Conservation (phyloP, 805 yeast genomes). For the Starmerella apicola region DNA sequence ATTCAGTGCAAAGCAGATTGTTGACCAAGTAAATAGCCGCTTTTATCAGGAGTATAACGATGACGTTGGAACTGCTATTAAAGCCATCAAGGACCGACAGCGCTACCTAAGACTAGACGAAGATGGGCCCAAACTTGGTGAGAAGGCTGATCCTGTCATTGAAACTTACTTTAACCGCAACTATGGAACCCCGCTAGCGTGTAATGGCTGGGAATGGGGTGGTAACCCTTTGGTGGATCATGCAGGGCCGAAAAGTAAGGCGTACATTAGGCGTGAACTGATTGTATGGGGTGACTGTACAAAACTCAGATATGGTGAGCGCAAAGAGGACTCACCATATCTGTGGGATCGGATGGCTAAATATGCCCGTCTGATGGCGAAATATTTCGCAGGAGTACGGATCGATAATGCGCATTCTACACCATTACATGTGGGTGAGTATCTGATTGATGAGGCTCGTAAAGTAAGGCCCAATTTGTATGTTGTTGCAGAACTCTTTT, state of each 20-base stretch:
- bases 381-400: slow-evolving; percentile 71
- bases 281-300: slow-evolving; percentile 98
- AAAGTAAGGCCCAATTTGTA: slow-evolving; percentile 71
- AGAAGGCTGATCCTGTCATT: slow-evolving; percentile 43
- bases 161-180: slow-evolving; percentile 78
- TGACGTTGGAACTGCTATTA: slow-evolving; percentile 52
- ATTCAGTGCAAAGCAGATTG: slow-evolving; percentile 30
- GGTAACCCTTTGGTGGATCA: slow-evolving; percentile 89
- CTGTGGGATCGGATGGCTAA: slow-evolving; percentile 80
- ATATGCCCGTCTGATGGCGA: slow-evolving; percentile 62
- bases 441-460: slow-evolving; percentile 78
- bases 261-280: slow-evolving; percentile 81
- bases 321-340: slow-evolving; percentile 73
- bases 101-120: slow-evolving; percentile 63
- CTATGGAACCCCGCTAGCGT: slow-evolving; percentile 46
- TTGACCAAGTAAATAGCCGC: slow-evolving; percentile 69
- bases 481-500: slow-evolving; percentile 86
- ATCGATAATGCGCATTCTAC: slow-evolving; percentile 95
- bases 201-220: slow-evolving; percentile 98
- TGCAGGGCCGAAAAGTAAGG: slow-evolving; percentile 67
- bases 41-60: slow-evolving; percentile 63
- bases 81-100: slow-evolving; percentile 64
- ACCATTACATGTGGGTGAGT: slow-evolving; percentile 88
- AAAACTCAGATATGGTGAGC: slow-evolving; percentile 70
- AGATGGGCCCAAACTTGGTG: slow-evolving; percentile 71